Base-by-base conservation (phyloP, 2,329 filamentous ascomycete genomes). In the Colletotrichum filicis region DNA sequence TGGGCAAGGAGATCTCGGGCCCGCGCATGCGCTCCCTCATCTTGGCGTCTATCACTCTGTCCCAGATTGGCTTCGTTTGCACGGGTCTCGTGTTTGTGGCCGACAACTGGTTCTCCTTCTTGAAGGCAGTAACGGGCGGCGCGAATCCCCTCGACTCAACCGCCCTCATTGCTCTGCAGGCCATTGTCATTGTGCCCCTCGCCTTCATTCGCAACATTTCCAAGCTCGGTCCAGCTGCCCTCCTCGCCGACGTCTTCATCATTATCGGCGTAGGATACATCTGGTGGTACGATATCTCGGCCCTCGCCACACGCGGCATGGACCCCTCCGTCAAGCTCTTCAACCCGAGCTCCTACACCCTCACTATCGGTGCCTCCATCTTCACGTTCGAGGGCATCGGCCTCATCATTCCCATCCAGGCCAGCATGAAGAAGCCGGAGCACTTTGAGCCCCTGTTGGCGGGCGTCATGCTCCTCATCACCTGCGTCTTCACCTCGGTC, bases 331-430 rank as follows among this genome's bases (percentile, higher is more conserved):
- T 94, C n/a, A 84, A 86, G 63, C 84, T 93, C 16, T 94, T 94
- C 86, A 94, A 94, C 80, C 90, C 92, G 0, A 83, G 86, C 30
- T 86, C 89, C 68, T 94, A 92, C 79, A 92, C 93, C 0, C 84
- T 94, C 66, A 94, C 92, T 30, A 88, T 95, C 60, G 93, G 93
- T 65, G 90, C 92, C 2, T 90, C 92, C 49, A 94, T 95, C 81
- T 99, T 99, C 85, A 98, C 97, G 0, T 99, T 98, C 80, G 97
- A 99, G 81, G 97, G 97, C 32, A 97, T 99, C 74, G 97, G 97
- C 14, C 90, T 99, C 61, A 97, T 99, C 82, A 98, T 99, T 75
- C 97, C 97, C 0, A 98, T 99, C 73, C 97, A 99, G 83, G 95
- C 97, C 79, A 97, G 95, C 26, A 99, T 99, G 93, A 89, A 89